Conservation (phyloP, 1,284 basidiomycete genomes). For the Hypsizygus ulmarius region DNA sequence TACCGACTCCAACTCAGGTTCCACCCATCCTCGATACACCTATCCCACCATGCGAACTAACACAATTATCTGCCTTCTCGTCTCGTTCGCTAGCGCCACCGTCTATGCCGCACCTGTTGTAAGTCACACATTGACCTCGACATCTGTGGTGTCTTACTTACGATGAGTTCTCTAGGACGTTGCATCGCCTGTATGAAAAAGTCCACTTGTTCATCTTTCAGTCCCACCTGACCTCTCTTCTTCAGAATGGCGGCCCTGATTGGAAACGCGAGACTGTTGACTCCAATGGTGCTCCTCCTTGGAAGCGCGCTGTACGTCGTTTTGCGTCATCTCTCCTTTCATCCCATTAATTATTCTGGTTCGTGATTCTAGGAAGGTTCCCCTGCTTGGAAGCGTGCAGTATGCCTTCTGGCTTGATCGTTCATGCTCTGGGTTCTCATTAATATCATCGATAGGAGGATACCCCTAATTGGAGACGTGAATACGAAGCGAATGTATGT, state of each 20-base stretch:
- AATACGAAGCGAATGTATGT: no score
- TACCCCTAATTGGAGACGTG: no score
- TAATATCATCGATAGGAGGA: no score
- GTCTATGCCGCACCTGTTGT: no score
- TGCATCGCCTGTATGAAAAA: no score
- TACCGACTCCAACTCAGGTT: conserved; percentile 2
- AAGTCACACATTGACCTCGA: no score
- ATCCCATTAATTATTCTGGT: background rate
- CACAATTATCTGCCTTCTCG: conserved; percentile 9
- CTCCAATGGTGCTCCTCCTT: background rate
- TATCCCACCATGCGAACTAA: conserved; percentile 11
- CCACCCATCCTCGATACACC: conserved; percentile 1
- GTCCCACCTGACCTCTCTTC: background rate
- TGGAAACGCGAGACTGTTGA: conserved; percentile 1
- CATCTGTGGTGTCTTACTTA: no score
- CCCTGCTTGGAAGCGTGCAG: background rate
- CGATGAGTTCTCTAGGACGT: no score
- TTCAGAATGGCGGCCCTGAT: background rate
- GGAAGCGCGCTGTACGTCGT: background rate
- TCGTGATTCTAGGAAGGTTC: no score
- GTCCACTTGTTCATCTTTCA: no score
- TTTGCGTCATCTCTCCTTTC: conserved; percentile 1
- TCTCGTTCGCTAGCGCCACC: conserved; percentile 1
- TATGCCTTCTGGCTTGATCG: background rate
- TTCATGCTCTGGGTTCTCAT: no score